phyloP scores from a whole-genome alignment of 1,284 basidiomycete genomes.

The Hypsizygus ulmarius region DNA sequence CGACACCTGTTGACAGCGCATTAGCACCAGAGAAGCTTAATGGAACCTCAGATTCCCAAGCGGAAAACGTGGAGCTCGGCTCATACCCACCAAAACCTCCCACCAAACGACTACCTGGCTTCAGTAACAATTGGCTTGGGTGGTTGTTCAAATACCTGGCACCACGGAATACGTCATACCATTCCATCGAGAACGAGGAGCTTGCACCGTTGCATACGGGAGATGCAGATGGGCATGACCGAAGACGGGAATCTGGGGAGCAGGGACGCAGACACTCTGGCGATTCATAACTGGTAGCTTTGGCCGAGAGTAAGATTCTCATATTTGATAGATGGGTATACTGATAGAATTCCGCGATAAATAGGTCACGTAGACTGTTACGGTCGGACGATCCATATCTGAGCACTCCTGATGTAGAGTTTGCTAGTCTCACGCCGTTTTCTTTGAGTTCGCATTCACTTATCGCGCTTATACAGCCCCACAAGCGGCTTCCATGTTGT shows the following conservation, averaged over 20 bases:
- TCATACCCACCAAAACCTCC: slow-evolving; percentile 12
- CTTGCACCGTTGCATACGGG: slow-evolving; percentile 12
- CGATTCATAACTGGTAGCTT: too few species aligned
- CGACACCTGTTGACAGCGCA: background rate
- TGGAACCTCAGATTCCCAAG: background rate
- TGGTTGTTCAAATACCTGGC: slow-evolving; percentile 5
- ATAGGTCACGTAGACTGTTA: too few species aligned
- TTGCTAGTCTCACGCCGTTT: too few species aligned
- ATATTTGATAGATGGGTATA: too few species aligned
- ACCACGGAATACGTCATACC: slow-evolving; percentile 8
- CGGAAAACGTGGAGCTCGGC: background rate
- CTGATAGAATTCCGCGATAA: too few species aligned
- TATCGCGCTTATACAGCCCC: too few species aligned
- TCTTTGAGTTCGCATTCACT: too few species aligned
- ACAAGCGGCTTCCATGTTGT: too few species aligned
- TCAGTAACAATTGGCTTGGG: slow-evolving; percentile 4
- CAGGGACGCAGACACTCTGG: too few species aligned
- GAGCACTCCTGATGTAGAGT: too few species aligned
- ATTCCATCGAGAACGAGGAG: slow-evolving; percentile 13
- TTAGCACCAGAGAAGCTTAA: background rate
- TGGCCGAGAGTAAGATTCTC: too few species aligned
- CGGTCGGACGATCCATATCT: too few species aligned
- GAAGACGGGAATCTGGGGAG: background rate
- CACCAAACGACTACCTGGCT: background rate
- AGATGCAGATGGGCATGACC: slow-evolving; percentile 1